phyloP scores from a whole-genome alignment of 148 eudicot genomes.

The Salicornia ramosissima region DNA sequence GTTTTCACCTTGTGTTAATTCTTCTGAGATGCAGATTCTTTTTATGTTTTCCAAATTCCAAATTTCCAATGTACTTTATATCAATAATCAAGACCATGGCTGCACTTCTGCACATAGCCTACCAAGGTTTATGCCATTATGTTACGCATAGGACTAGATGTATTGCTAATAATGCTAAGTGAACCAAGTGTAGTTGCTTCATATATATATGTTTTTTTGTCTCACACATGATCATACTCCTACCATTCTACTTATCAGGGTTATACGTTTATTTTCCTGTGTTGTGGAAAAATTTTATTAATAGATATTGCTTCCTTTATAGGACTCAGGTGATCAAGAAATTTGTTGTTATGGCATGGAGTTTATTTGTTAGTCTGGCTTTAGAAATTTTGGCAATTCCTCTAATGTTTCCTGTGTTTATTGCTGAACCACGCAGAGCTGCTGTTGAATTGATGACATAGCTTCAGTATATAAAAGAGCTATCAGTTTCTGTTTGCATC shows the following conservation, averaged over 20 bases:
- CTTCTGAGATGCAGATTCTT: too few relatives aligned
- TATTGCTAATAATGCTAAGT: too few relatives aligned
- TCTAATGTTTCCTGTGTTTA: slow-evolving; percentile 16
- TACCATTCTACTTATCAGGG: background rate
- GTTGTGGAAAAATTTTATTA: too few relatives aligned
- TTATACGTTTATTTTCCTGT: background rate
- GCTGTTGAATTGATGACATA: background rate
- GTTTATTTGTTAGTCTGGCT: background rate
- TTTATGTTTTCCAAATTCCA: too few relatives aligned
- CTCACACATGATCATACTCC: background rate
- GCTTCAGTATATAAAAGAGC: background rate
- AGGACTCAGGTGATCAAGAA: background rate
- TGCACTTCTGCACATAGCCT: background rate
- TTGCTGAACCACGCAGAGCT: slow-evolving; percentile 13
- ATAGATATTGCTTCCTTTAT: background rate
- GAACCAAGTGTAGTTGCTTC: too few relatives aligned
- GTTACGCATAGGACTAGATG: background rate
- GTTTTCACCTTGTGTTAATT: background rate
- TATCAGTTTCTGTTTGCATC: background rate
- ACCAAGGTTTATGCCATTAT: background rate
- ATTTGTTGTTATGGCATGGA: background rate
- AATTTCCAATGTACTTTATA: too few relatives aligned
- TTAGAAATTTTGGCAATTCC: background rate
- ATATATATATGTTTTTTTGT: background rate
- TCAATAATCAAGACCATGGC: background rate